Evolutionary conservation across 306 rosid genomes (phyloP).

Genomic region (Hippophae tibetana): DNA sequence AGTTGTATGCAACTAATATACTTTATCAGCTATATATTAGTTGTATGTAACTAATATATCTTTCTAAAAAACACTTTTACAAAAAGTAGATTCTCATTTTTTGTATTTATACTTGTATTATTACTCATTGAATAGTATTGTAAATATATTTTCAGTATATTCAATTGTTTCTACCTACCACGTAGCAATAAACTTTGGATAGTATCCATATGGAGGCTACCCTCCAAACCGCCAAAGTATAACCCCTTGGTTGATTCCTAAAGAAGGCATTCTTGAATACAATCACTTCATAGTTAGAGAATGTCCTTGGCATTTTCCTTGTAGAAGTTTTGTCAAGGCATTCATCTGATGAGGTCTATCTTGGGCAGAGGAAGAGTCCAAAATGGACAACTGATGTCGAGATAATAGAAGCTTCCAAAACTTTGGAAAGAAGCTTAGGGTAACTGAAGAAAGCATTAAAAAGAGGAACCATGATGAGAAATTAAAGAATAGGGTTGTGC

Average conservation of each 20-base stretch:
- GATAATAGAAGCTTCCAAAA: conserved; percentile 32
- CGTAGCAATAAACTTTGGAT: conserved; percentile 60
- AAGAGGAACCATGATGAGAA: conserved; percentile 34
- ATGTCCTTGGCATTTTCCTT: conserved; percentile 49
- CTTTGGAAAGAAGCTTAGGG: conserved; percentile 33
- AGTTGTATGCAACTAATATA: no score
- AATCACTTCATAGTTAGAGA: conserved; percentile 35
- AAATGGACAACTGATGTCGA: conserved; percentile 47
- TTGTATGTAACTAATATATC: no score
- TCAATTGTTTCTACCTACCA: conserved; percentile 51
- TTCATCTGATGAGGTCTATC: conserved; percentile 65
- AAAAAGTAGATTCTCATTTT: no score
- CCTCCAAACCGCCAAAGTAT: conserved; percentile 44
- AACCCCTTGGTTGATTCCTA: conserved; percentile 39
- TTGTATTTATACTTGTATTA: no score
- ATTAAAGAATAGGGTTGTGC: conserved; percentile 45
- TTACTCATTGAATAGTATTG: no score
- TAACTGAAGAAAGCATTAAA: conserved; percentile 21
- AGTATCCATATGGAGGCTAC: conserved; percentile 50
- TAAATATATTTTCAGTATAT: no score
- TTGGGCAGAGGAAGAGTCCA: conserved; percentile 39
- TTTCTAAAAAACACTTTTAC: no score
- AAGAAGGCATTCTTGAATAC: conserved; percentile 46
- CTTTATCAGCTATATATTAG: no score
- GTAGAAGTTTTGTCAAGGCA: conserved; percentile 65